Base-by-base conservation (phyloP, 352 stramenopile genomes). In the Globisporangium middletonii region DNA sequence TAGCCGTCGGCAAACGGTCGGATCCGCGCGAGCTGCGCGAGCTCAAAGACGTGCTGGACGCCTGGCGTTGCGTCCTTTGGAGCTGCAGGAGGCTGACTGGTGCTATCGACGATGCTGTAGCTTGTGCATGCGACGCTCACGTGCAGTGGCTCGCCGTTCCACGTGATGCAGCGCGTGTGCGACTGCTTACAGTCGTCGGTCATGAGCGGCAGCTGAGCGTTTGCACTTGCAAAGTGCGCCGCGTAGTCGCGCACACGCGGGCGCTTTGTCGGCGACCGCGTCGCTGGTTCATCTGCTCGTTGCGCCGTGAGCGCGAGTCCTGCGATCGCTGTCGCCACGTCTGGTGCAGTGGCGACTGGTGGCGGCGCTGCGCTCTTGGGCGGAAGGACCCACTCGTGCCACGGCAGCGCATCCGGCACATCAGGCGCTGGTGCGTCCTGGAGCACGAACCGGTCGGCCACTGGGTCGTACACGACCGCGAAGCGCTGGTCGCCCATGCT, bases 381-480 rank as follows among this genome's bases (percentile, higher is more conserved):
- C 1, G 75, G 71, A 26, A 81, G 37, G 8, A 74, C 57, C 50
- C 72, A 67, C 50, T 81, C 50, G 16, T 71, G 61, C 71, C 68
- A 85, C 4, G 68, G 73, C 26, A 80, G 30, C 8, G 16, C 12
- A 45, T 4, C 41, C 13, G 12, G 4, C 13, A 16, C 7, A 45
- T 53, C 44, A 57, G 33, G 12, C 15, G 12, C 54, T 64, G 27
- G 26, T 46, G 35, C 16, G 12, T 83, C 72, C 45, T 68, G 59
- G 3, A 84, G 63, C 27, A 86, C 74, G 49, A 86, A 86, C 19
- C 69, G 71, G 44, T 81, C 73, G 42, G 70, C 73, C 1, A 33
- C 41, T 4, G 67, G 65, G 19, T 86, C 68, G 44, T 84, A 83
- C 37, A 84, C 67, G 37, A 84, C 67, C 28, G 57, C 59, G 43